Evolutionary conservation across 768 basidiomycete species (phyloP).

Genomic region (Boletus tylopilopsis): DNA sequence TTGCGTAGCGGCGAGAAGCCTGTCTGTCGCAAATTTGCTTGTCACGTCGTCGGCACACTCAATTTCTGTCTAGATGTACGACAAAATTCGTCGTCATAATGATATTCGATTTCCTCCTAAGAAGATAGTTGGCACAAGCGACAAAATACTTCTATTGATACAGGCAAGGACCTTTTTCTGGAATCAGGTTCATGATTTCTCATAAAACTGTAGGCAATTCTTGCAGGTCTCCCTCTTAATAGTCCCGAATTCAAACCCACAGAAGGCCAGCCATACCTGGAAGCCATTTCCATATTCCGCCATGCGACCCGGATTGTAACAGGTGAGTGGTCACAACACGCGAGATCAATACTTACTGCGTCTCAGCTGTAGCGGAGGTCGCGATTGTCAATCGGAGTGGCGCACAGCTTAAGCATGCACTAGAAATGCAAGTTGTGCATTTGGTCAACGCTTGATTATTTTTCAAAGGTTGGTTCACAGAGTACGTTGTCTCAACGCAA

Average conservation of each 20-base stretch:
- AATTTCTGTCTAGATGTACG: constrained; percentile 43
- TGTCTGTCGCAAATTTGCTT: constrained; percentile 32
- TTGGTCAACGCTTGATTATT: background rate
- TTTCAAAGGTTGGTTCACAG: constrained; percentile 35
- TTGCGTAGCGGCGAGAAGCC: constrained; percentile 74
- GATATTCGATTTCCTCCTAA: constrained; percentile 78
- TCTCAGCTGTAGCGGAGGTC: constrained; percentile 72
- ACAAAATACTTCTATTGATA: constrained; percentile 79
- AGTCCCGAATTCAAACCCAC: constrained; percentile 62
- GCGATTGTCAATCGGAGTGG: constrained; percentile 65
- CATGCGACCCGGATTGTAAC: constrained; percentile 71
- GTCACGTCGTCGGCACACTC: background rate
- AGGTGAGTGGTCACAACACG: constrained; percentile 41
- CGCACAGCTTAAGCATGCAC: constrained; percentile 60
- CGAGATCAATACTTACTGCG: constrained; percentile 3
- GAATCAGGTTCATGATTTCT: background rate
- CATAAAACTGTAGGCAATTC: constrained; percentile 50
- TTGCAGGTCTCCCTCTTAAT: constrained; percentile 68
- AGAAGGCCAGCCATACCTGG: constrained; percentile 71
- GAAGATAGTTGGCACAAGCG: constrained; percentile 63
- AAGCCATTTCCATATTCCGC: constrained; percentile 68
- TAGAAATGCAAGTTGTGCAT: constrained; percentile 61
- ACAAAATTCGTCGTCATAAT: constrained; percentile 63
- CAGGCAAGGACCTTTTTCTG: constrained; percentile 46
- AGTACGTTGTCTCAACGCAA: constrained; percentile 72